phyloP scores from a whole-genome alignment of 257 asterid species.

The Capsicum rhomboideum region DNA sequence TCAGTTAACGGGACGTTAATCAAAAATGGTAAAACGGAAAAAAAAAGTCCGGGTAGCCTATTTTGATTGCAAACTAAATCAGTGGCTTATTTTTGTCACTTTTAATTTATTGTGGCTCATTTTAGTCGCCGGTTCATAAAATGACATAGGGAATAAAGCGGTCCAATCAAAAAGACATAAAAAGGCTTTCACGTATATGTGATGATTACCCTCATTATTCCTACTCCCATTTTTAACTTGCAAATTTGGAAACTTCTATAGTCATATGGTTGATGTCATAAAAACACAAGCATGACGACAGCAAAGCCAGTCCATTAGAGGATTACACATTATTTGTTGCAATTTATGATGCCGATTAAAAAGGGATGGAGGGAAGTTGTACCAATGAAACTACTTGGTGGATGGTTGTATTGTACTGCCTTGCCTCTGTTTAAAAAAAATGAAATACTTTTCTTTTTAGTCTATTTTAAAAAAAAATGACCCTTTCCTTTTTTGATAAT shows the following conservation, averaged over 20 bases:
- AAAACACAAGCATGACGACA: background rate
- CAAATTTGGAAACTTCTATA: background rate
- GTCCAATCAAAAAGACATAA: background rate
- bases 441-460: too few relatives aligned
- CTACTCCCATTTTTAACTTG: background rate
- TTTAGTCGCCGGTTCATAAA: too few relatives aligned
- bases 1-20: too few relatives aligned
- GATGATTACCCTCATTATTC: background rate
- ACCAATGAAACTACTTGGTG: background rate
- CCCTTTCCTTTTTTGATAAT: too few relatives aligned
- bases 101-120: too few relatives aligned
- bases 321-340: background rate
- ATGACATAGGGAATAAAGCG: background rate
- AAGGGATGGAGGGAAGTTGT: background rate
- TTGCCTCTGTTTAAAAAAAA: too few relatives aligned
- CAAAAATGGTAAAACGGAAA: too few relatives aligned
- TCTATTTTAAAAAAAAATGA: too few relatives aligned
- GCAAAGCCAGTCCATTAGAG: background rate
- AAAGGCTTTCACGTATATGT: background rate
- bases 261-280: background rate
- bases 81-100: too few relatives aligned
- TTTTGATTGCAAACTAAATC: too few relatives aligned
- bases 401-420: background rate
- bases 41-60: too few relatives aligned
- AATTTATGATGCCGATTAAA: background rate